These are phyloP conservation scores for Paramecium octaurelia DNA, from an alignment of 73 alveolate species.

Conservation along the genomic window DNA sequence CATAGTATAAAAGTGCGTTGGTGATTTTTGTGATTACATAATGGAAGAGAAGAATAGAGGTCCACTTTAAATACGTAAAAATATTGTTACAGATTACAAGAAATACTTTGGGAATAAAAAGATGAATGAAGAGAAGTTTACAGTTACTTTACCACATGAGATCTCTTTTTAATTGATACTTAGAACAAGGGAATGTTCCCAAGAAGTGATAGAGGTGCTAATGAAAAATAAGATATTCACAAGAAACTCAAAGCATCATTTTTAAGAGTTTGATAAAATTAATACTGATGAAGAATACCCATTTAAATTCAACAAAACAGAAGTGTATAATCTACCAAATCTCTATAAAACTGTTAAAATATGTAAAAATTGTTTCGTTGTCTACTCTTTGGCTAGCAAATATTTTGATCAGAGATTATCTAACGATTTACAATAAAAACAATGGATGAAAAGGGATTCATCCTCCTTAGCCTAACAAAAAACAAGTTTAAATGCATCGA, in stretches of 20 bases:
- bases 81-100: constrained; percentile 55
- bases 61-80: constrained; percentile 49
- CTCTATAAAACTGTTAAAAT: constrained; percentile 50
- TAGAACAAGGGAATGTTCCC: constrained; percentile 55
- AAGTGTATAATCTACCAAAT: constrained; percentile 20
- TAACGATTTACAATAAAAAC: constrained; percentile 11
- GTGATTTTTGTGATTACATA: constrained; percentile 60
- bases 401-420: constrained; percentile 54
- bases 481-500: not conserved
- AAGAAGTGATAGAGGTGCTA: constrained; percentile 39
- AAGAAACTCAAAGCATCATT: constrained; percentile 45
- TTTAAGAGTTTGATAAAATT: constrained; percentile 47
- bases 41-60: constrained; percentile 64
- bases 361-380: constrained; percentile 57
- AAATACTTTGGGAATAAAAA: constrained; percentile 56
- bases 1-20: constrained; percentile 58
- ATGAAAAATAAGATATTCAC: constrained; percentile 57
- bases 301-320: constrained; percentile 1
- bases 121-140: constrained; percentile 47
- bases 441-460: not conserved
- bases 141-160: constrained; percentile 54
- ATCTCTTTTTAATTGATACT: constrained; percentile 50
- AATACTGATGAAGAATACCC: constrained; percentile 60
- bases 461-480: not conserved
- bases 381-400: constrained; percentile 56